Percentiles rank a stretch among this genome's conserved stretches.
phyloP scores from a whole-genome alignment of 495 filamentous ascomycete genomes.

The Hypoxylon crocopeplum region DNA sequence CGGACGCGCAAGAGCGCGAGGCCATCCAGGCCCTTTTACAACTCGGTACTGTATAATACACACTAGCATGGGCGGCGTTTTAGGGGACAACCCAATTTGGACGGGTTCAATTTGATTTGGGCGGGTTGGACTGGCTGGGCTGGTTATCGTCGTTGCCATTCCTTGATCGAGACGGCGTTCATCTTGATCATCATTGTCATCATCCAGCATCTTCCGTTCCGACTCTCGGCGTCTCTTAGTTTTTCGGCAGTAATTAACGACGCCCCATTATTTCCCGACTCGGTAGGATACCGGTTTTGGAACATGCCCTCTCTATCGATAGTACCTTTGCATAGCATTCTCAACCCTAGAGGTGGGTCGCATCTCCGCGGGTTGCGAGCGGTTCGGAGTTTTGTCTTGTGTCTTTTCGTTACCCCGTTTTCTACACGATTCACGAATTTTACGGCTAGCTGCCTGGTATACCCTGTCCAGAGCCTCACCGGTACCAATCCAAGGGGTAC shows the following conservation, averaged over 20 bases:
- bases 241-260: conserved; percentile 18
- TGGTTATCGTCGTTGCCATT: conserved; percentile 36
- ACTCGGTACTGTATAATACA: conserved; percentile 84
- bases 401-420: conserved; percentile 19
- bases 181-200: conserved; percentile 33
- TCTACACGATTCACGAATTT: conserved; percentile 38
- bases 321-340: conserved; percentile 38
- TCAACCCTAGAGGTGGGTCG: conserved; percentile 30
- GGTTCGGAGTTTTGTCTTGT: conserved; percentile 42
- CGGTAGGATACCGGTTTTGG: conserved; percentile 17
- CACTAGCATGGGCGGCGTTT: conserved; percentile 57
- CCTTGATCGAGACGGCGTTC: conserved; percentile 27
- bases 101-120: conserved; percentile 29
- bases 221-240: conserved; percentile 31
- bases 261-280: conserved; percentile 24
- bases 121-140: conserved; percentile 32
- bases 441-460: conserved; percentile 21
- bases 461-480: conserved; percentile 13
- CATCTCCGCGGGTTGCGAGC: conserved; percentile 35
- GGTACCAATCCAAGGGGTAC: conserved; percentile 7
- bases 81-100: conserved; percentile 31
- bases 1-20: conserved; percentile 76
- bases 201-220: conserved; percentile 30
- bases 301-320: conserved; percentile 16
- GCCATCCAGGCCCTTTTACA: conserved; percentile 83